Evolutionary conservation across 139 green algal genomes (phyloP), one percentile per base, ranked within the genome.

Genomic region (Coccomyxa sp.): DNA sequence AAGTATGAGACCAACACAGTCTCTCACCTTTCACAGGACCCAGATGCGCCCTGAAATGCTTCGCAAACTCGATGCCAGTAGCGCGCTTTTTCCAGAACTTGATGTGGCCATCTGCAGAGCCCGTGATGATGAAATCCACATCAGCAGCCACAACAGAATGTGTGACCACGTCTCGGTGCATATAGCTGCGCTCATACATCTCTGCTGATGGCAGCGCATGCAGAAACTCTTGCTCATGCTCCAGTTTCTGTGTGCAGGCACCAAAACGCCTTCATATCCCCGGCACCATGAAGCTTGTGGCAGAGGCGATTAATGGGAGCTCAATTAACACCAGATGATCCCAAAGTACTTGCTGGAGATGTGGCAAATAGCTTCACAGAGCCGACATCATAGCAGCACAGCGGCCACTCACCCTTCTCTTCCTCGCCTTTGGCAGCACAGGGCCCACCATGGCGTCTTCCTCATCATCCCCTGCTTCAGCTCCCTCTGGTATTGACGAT

Each of bases 71-170:
- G 17, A 98, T 88, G 74, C 95, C 94, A n/a, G 86, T 75, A 1
- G 89, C 58, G 76, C 89, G 86, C 88, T 99, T 99, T 87, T 98
- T 98, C 97, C 97, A 99, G 84, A 99, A 99, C 91, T 99, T 99
- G n/a, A 99, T 60, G 86, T 95, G 92, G 12, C 97, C 95, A 83
- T 98, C 95, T 10, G 88, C 67, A 58, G 86, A 94, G 51, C 87
- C 95, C 12, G 94, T 98, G 74, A 98, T 92, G 74, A 98, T 82
- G 81, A 97, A 97, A 28, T 91, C 91, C 30, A 84, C 71, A 11
- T n/a, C 85, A 16, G 60, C 27, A 13, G 92, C 91, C 51, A 97
- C 91, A 76, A 91, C 90, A 15, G 98, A 89, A 81, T 97, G 92
- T 51, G 94, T 98, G 0, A 99, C 93, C 10, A 87, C 91, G 82